These are phyloP conservation scores for Medicago ruthenica DNA, from an alignment of 306 rosid genomes.

Conservation along the genomic window DNA sequence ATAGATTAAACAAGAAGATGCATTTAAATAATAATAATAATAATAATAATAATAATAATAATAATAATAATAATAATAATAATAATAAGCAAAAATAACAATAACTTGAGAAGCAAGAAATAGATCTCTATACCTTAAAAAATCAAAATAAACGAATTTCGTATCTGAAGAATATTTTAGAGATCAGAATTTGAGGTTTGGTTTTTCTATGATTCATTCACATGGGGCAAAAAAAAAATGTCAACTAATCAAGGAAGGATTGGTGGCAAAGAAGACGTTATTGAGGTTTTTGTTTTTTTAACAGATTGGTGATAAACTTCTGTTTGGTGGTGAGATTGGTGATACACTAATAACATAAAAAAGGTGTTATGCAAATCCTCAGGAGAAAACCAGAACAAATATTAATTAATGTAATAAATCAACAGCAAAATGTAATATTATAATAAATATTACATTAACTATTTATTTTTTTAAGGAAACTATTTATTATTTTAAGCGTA, in stretches of 20 bases:
- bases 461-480: too few species aligned
- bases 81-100: neutral
- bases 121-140: conserved; percentile 23
- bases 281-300: conserved; percentile 28
- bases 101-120: conserved; percentile 35
- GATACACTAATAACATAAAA: too few species aligned
- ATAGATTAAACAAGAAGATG: conserved; percentile 7
- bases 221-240: conserved; percentile 22
- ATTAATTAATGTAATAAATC: neutral
- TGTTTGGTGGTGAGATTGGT: neutral
- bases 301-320: neutral
- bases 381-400: conserved; percentile 2
- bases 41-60: too few species aligned
- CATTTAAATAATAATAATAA: neutral
- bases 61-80: too few species aligned
- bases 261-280: conserved; percentile 47
- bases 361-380: conserved; percentile 3
- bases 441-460: too few species aligned
- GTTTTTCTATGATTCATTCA: conserved; percentile 37
- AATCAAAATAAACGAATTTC: conserved; percentile 24
- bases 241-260: conserved; percentile 19
- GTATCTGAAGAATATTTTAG: conserved; percentile 36
- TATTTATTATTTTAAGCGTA: too few species aligned
- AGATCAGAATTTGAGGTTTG: conserved; percentile 26
- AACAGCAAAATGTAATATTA: neutral